Percentiles rank a stretch among this genome's conserved stretches.
These are phyloP conservation scores for Trematosphaeria pertusa DNA, from an alignment of 2,329 filamentous ascomycete genomes.

Conservation along the genomic window DNA sequence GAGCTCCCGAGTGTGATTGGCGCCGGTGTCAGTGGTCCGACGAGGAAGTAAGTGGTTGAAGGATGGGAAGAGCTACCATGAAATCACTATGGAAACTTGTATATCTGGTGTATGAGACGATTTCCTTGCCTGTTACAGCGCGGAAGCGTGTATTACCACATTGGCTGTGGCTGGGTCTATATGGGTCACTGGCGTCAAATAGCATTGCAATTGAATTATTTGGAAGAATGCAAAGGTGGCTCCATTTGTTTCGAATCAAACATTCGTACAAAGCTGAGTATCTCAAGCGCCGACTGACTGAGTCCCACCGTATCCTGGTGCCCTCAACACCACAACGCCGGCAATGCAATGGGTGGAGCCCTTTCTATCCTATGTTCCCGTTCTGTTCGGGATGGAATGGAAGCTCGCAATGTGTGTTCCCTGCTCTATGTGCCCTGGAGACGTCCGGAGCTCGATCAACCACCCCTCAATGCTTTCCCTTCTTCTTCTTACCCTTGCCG, in stretches of 20 bases:
- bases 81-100: conserved; percentile 25
- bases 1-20: conserved; percentile 92
- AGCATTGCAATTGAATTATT: conserved; percentile 40
- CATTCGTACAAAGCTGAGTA: conserved; percentile 9
- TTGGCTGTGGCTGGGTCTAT: conserved; percentile 26
- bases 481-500: conserved; percentile 67
- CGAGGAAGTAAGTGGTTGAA: conserved; percentile 44
- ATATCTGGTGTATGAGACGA: conserved; percentile 39
- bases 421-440: background rate
- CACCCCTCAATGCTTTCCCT: conserved; percentile 66
- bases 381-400: too few relatives aligned
- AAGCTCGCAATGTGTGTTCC: too few relatives aligned
- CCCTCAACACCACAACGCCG: conserved; percentile 26
- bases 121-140: conserved; percentile 22
- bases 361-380: background rate
- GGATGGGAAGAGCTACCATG: background rate
- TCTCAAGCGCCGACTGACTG: conserved; percentile 6
- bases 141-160: conserved; percentile 32
- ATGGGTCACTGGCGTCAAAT: conserved; percentile 40
- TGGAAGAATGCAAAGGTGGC: too few relatives aligned
- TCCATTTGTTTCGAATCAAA: too few relatives aligned
- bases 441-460: too few relatives aligned
- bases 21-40: conserved; percentile 81
- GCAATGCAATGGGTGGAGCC: conserved; percentile 24
- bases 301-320: conserved; percentile 2